Evolutionary conservation across 441 rosid species (phyloP), one percentile per base, ranked within the genome.

Genomic region (Erodium trifolium): DNA sequence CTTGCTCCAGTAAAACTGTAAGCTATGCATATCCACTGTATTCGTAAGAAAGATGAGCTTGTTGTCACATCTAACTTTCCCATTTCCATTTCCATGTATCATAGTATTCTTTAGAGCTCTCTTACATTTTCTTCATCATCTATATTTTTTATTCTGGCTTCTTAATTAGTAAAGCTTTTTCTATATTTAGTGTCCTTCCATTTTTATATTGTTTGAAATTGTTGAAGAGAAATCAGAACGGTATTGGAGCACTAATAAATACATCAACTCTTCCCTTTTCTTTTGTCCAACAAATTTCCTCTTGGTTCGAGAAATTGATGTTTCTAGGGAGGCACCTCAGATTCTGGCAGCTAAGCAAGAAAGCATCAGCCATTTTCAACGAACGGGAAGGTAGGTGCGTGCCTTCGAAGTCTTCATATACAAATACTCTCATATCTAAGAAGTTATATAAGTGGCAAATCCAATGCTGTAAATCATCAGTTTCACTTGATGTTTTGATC

Each of bases 311-410:
- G 17, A 51, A 51, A 51, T 51, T 51, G 59, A 51, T 51, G 59
- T 51, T 13, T 51, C 5, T 51, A 3, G 59, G 59, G 59, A n/a
- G 17, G 59, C 59, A 6, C 17, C 59, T 51, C 18, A 51, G 59
- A 51, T 51, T 51, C 59, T 51, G 59, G 59, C 59, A 51, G 59
- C 59, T 51, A 51, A 51, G 59, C 59, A 51, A 51, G 17, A 51
- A 51, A 51, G 59, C 17, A 3, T 14, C 59, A 1, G 59, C 59
- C 59, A 51, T 51, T 51, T 51, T 51, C 59, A 51, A 51, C 59
- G 18, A 51, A 51, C 17, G 7, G 6, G 59, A 51, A 51, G 59
- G 59, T 51, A 51, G 34, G 34, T 31, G 34, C 17, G 59, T 14
- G 59, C 17, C 17, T 51, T 14, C 18, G 1, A 51, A 51, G 17